phyloP scores from a whole-genome alignment of 2,329 filamentous ascomycete genomes.

The Coniochaeta sp. region DNA sequence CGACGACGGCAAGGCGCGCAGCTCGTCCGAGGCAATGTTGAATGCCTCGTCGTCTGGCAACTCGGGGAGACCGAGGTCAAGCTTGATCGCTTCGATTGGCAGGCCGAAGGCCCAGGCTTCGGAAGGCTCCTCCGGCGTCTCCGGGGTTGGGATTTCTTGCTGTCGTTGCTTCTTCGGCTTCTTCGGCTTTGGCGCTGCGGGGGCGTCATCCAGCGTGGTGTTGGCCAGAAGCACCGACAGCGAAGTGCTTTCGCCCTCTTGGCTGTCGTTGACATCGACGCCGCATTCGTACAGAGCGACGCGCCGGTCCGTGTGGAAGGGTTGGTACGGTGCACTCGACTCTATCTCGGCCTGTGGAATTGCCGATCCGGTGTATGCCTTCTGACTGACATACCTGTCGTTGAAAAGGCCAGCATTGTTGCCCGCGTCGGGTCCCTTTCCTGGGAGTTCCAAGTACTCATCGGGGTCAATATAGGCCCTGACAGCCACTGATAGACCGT shows the following conservation, averaged over 20 bases:
- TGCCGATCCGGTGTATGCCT: slow-evolving; percentile 49
- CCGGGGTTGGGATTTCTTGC: slow-evolving; percentile 14
- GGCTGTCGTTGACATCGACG: slow-evolving; percentile 5
- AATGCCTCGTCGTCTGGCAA: slow-evolving; percentile 45
- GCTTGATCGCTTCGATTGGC: slow-evolving; percentile 38
- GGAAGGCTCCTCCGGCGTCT: neutral
- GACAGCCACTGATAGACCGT: slow-evolving; percentile 48
- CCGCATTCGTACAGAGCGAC: slow-evolving; percentile 69
- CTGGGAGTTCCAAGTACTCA: slow-evolving; percentile 46
- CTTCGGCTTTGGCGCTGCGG: slow-evolving; percentile 13
- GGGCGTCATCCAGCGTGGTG: slow-evolving; percentile 31
- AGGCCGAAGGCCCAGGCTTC: slow-evolving; percentile 54
- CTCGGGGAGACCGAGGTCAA: slow-evolving; percentile 43
- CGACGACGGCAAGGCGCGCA: slow-evolving; percentile 53
- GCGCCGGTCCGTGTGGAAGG: slow-evolving; percentile 86
- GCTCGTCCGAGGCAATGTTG: slow-evolving; percentile 42
- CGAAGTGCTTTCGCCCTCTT: neutral
- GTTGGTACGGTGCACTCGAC: slow-evolving; percentile 90
- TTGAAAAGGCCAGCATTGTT: slow-evolving; percentile 23
- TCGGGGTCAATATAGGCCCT: slow-evolving; percentile 50
- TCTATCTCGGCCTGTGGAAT: slow-evolving; percentile 83
- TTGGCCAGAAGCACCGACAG: slow-evolving; percentile 31
- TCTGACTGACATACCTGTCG: neutral
- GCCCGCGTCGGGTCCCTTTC: slow-evolving; percentile 45
- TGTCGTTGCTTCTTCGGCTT: slow-evolving; percentile 26